Base-by-base conservation (phyloP, 2,329 filamentous ascomycete species). In the Diaporthe capsici region DNA sequence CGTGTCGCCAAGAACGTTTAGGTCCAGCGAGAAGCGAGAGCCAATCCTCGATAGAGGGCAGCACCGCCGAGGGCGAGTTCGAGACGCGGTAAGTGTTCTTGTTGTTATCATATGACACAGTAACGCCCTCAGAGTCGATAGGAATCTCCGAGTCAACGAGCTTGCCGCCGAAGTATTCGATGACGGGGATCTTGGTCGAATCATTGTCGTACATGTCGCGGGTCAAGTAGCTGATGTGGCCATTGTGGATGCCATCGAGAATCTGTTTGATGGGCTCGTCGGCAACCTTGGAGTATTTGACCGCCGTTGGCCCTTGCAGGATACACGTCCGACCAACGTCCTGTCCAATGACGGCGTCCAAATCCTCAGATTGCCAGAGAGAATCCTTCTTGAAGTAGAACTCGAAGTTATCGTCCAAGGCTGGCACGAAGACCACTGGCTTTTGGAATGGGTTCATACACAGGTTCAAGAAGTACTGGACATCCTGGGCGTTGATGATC, bases 381-480 rank as follows among this genome's bases (percentile, higher is more conserved):
- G 97, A 99, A 84, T 99, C 97, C 88, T 99, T 99, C 92, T 99
- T 99, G 93, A 99, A 99, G 88, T 95, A 99, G 87, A 97, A 98
- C 83, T 99, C 97, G 79, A 99, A 99, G 83, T 96, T 98, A 78
- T 98, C 95, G 81, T 99, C 97, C 31, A 99, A 90, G n/a, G 94
- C 90, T 7, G 97, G 97, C 42, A 99, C 96, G 83, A 99, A 99
- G 0, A 96, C 97, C 39, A 97, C 94, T 3, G 97, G 97, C 90
- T 99, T 99, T 88, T 99, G 97, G 55, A 93, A 94, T 65, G 94
- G 94, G 51, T 95, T 93, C 86, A 97, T 93, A 89, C 96, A 98
- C 58, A 99, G 92, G 47, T 98, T 89, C 72, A 99, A 86, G 89
- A 99, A 98, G 86, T 98, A 94, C 86, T 99, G 97, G 13, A 98